phyloP scores from a whole-genome alignment of 2,329 filamentous ascomycete genomes.

The Geoglossum cookeanum region DNA sequence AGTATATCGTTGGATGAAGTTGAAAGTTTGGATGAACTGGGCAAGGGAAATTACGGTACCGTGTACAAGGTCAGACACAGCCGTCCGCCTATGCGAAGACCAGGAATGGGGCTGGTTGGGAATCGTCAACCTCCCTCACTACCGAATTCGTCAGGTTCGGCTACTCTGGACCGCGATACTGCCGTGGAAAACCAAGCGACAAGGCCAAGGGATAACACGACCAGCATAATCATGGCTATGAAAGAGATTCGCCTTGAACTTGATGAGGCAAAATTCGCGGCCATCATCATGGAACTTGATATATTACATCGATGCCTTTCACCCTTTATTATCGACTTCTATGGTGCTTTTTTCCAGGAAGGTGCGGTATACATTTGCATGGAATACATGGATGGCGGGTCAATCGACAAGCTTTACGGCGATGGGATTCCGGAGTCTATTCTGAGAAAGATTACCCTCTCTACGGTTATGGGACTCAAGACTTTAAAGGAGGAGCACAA shows the following conservation, averaged over 20 bases:
- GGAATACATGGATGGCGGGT: constrained; percentile 97
- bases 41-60: constrained; percentile 95
- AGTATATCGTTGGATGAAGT: constrained; percentile 92
- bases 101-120: constrained; percentile 39
- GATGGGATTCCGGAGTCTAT: constrained; percentile 81
- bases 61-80: constrained; percentile 92
- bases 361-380: constrained; percentile 98
- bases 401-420: constrained; percentile 85
- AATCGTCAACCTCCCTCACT: constrained; percentile 28
- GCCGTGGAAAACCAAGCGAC: constrained; percentile 18
- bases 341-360: constrained; percentile 97
- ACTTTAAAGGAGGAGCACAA: constrained; percentile 93
- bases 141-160: constrained; percentile 26
- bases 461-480: constrained; percentile 81
- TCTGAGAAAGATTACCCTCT: constrained; percentile 73
- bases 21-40: constrained; percentile 77
- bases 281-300: constrained; percentile 94
- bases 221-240: constrained; percentile 90
- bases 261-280: constrained; percentile 89
- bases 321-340: constrained; percentile 96
- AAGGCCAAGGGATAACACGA: constrained; percentile 20
- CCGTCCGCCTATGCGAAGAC: constrained; percentile 42
- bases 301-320: constrained; percentile 89
- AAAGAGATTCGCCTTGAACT: constrained; percentile 93
- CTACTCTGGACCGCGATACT: constrained; percentile 12